Base-by-base conservation (phyloP, 2,329 filamentous ascomycete genomes). In the Camptophora hylomeconis region DNA sequence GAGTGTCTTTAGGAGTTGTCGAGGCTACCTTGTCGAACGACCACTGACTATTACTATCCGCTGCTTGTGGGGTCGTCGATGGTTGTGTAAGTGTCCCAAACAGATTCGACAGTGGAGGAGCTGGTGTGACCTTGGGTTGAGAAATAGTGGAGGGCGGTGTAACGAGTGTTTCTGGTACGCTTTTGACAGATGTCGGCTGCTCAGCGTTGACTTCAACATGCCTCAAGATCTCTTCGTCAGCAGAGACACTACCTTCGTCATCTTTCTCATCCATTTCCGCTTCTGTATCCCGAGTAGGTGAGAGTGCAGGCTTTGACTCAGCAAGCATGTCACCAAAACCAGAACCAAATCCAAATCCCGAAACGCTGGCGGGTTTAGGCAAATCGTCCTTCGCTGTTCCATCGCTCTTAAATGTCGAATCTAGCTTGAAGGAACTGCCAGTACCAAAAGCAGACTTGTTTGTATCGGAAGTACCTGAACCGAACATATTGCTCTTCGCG, bases 321-420 rank as follows among this genome's bases (percentile, higher is more conserved):
- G 37, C 37, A 14, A 65, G 44, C 42, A 58, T 51, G 12, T 58
- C 48, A 24, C 54, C 53, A 32, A 64, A 49, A 11, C 52, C 48
- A 10, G 34, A 34, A 20, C 51, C 54, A 25, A 61, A 50, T 4
- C 55, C 52, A 21, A 62, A 56, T 5, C 53, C 31, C 1, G 30
- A 19, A 3, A 26, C 45, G 40, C 10, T 47, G 45, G 31, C 40
- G 27, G 55, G 44, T 25, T 57, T 58, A n/a, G 50, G 46, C 3
- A 40, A 44, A 43, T 61, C 58, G 33, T 52, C 52, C 15, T 41
- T 48, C 31, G 55, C 51, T 9, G 49, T 51, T 6, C 47, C 51
- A 33, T 63, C 60, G 3, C 45, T 46, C 39, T 60, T 60, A 36
- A 64, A 62, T 7, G 52, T 52, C 14, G 61, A 58, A 2, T 53